phyloP scores from a whole-genome alignment of 257 asterid species.

The Agastache rugosa region DNA sequence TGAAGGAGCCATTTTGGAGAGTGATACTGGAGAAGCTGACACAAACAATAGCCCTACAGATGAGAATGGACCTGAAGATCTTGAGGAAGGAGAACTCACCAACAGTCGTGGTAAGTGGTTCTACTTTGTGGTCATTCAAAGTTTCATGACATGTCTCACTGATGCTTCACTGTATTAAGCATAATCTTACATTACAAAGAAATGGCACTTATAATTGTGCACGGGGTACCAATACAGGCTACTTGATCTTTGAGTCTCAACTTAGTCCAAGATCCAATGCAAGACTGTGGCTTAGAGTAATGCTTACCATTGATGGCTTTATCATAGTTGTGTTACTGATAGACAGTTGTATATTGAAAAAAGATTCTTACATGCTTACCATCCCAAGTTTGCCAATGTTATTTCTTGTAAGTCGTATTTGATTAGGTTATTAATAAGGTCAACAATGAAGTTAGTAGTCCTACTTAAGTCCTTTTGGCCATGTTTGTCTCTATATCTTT shows the following conservation, averaged over 20 bases:
- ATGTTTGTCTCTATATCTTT: slow-evolving; percentile 5
- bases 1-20: slow-evolving; percentile 85
- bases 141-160: slow-evolving; percentile 16
- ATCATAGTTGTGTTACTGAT: slow-evolving; percentile 5
- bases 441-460: slow-evolving; percentile 16
- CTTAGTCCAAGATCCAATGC: slow-evolving; percentile 1
- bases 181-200: not conserved
- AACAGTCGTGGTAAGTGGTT: slow-evolving; percentile 68
- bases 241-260: slow-evolving; percentile 25
- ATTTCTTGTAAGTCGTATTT: slow-evolving; percentile 24
- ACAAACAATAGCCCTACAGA: slow-evolving; percentile 43
- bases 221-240: not conserved
- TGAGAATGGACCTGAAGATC: slow-evolving; percentile 62
- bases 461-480: not conserved
- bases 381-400: not conserved
- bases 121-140: slow-evolving; percentile 22
- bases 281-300: slow-evolving; percentile 13
- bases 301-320: not conserved
- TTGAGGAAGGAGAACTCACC: slow-evolving; percentile 97
- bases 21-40: slow-evolving; percentile 45
- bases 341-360: not conserved
- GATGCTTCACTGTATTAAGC: not conserved
- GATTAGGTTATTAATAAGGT: slow-evolving; percentile 15
- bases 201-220: not conserved
- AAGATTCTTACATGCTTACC: not conserved